Conservation (phyloP, 2,329 filamentous ascomycete species). For the Zalaria obscura region DNA sequence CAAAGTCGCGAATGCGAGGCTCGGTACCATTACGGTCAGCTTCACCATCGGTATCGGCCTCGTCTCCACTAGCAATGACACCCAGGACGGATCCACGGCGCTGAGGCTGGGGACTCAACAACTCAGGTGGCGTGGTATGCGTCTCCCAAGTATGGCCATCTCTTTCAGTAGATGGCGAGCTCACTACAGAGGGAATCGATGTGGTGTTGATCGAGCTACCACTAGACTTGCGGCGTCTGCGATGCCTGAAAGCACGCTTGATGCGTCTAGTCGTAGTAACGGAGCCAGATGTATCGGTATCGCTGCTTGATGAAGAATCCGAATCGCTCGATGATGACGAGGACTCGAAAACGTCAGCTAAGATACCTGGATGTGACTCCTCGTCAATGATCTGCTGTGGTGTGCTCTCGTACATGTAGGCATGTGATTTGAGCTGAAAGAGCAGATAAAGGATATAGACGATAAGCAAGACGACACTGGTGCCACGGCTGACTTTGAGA, state of each 20-base stretch:
- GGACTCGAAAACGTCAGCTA: constrained; percentile 67
- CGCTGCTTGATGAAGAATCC: constrained; percentile 33
- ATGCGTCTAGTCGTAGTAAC: constrained; percentile 63
- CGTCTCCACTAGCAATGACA: constrained; percentile 36
- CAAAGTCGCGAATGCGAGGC: constrained; percentile 35
- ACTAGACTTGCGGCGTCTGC: constrained; percentile 65
- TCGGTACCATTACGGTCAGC: constrained; percentile 15
- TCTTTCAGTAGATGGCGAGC: constrained; percentile 28
- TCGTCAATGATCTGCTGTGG: constrained; percentile 88
- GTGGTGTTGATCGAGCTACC: constrained; percentile 50
- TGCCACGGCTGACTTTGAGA: constrained; percentile 75
- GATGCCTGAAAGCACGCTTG: constrained; percentile 57
- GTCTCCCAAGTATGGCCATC: constrained; percentile 23
- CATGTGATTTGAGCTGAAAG: constrained; percentile 84
- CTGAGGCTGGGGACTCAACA: constrained; percentile 10
- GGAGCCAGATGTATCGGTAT: constrained; percentile 56
- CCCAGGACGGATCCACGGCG: constrained; percentile 22
- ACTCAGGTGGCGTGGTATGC: constrained; percentile 7
- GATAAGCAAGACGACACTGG: constrained; percentile 70
- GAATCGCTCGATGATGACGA: constrained; percentile 43
- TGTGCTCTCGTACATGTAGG: constrained; percentile 84
- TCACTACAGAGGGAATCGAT: constrained; percentile 28
- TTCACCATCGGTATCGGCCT: constrained; percentile 38
- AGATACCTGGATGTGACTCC: constrained; percentile 72
- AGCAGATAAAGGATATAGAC: constrained; percentile 75